Evolutionary conservation across 805 yeast genomes (phyloP).

Genomic region (Wickerhamomyces tratensis): DNA sequence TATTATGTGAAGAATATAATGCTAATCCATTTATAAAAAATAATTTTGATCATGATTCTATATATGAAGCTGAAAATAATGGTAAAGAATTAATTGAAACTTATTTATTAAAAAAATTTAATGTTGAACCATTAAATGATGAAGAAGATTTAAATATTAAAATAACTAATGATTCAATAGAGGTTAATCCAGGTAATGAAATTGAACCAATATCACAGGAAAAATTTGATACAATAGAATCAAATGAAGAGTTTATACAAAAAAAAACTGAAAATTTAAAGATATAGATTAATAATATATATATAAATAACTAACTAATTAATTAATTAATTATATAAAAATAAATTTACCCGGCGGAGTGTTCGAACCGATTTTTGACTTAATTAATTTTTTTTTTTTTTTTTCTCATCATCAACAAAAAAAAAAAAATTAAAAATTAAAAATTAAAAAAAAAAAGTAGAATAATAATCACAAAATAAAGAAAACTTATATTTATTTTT

Average conservation of each 20-base stretch:
- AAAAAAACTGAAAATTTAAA: constrained; percentile 19
- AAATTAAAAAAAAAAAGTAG: background rate
- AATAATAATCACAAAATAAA: too few species aligned
- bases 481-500: too few species aligned
- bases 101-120: constrained; percentile 64
- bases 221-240: constrained; percentile 30
- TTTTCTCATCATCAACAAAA: background rate
- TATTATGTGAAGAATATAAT: constrained; percentile 60
- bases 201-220: constrained; percentile 39
- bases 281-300: background rate
- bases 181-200: constrained; percentile 40
- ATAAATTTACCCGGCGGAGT: too few species aligned
- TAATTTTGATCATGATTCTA: constrained; percentile 67
- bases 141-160: constrained; percentile 25
- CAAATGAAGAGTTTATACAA: constrained; percentile 19
- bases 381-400: background rate
- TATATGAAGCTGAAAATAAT: constrained; percentile 82
- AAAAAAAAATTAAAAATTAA: background rate
- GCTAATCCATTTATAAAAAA: constrained; percentile 82
- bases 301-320: too few species aligned
- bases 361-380: too few species aligned
- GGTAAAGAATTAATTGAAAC: constrained; percentile 69
- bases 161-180: constrained; percentile 21
- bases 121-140: constrained; percentile 53
- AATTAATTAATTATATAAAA: too few species aligned